These are phyloP conservation scores for Solanum gracilifrons DNA, from an alignment of 257 asterid species.

Conservation along the genomic window DNA sequence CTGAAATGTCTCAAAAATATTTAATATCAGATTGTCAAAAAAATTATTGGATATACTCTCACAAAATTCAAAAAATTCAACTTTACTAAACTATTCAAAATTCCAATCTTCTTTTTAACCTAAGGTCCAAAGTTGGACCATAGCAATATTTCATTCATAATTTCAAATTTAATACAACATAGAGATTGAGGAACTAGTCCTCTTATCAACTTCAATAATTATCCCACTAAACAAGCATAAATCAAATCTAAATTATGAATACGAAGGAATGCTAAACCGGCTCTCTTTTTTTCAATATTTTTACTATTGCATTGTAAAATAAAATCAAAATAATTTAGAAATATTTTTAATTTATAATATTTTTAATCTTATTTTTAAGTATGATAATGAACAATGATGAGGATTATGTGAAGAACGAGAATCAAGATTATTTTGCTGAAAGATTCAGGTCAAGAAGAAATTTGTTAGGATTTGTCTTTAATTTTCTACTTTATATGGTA, in stretches of 20 bases:
- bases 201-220: background rate
- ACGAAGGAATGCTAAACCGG: background rate
- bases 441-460: background rate
- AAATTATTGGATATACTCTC: background rate
- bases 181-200: background rate
- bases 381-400: too few species aligned
- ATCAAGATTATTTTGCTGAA: too few species aligned
- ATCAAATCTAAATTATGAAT: background rate
- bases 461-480: background rate
- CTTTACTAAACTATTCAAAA: background rate
- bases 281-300: background rate
- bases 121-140: background rate
- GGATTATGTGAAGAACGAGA: too few species aligned
- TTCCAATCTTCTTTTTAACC: background rate
- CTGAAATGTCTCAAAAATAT: background rate
- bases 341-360: too few species aligned
- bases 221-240: background rate
- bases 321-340: too few species aligned
- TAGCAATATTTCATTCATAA: background rate
- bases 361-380: background rate
- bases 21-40: background rate
- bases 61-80: background rate
- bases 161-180: background rate
- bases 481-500: background rate
- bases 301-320: background rate